Evolutionary conservation across 495 filamentous ascomycete genomes (phyloP).

Genomic region (Neurospora africana): DNA sequence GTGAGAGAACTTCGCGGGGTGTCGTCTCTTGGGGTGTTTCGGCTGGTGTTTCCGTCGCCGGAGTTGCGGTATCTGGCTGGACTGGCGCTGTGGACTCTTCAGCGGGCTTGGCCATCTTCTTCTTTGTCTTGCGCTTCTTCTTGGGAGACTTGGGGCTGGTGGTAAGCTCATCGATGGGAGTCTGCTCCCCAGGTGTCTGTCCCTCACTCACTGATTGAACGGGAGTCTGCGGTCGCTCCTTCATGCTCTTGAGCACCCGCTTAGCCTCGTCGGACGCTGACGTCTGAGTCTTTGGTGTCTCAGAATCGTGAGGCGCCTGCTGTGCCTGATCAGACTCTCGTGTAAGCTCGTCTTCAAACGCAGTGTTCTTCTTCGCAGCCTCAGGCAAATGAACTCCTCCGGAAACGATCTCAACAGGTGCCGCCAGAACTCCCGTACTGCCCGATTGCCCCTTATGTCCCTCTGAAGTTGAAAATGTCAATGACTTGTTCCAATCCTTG

Average conservation of each 20-base stretch:
- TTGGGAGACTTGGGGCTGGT: neutral
- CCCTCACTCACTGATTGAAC: neutral
- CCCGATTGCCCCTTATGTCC: neutral
- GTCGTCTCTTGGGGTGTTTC: neutral
- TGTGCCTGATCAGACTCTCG: neutral
- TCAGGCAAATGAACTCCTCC: neutral
- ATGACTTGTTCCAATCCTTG: neutral
- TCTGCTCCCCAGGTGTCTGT: neutral
- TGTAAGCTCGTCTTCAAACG: neutral
- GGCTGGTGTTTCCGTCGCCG: neutral
- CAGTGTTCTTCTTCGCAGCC: neutral
- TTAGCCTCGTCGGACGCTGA: neutral
- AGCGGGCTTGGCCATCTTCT: neutral
- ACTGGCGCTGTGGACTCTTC: neutral
- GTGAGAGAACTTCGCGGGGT: neutral
- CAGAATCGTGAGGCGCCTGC: neutral
- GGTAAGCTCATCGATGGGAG: neutral
- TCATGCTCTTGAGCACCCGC: neutral
- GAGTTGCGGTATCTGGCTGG: neutral
- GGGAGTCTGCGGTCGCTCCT: neutral
- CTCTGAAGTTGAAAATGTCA: neutral
- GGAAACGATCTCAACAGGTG: neutral
- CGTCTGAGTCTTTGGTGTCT: neutral
- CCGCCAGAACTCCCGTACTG: neutral
- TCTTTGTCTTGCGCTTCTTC: neutral